phyloP scores from a whole-genome alignment of 2,329 filamentous ascomycete species.

The Dothidotthia symphoricarpi region DNA sequence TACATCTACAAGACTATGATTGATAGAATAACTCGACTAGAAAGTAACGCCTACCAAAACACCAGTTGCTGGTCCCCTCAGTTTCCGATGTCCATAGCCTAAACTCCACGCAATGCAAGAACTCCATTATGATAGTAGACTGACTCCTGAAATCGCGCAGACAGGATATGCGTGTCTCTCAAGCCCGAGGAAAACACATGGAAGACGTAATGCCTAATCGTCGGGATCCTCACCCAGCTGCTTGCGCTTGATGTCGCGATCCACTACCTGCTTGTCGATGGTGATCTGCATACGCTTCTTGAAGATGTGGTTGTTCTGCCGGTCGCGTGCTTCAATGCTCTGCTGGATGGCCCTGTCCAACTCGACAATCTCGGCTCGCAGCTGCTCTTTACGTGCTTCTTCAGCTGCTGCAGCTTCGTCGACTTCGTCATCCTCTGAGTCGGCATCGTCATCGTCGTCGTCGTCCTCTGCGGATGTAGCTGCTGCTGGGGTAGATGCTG shows the following conservation, averaged over 20 bases:
- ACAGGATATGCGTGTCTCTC: too few relatives aligned
- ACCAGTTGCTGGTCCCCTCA: too few relatives aligned
- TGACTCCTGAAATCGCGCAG: too few relatives aligned
- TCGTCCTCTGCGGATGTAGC: slow-evolving; percentile 43
- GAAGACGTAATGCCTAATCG: slow-evolving; percentile 7
- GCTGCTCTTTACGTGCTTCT: slow-evolving; percentile 47
- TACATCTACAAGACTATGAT: too few relatives aligned
- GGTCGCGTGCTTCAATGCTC: slow-evolving; percentile 45
- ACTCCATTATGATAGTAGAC: too few relatives aligned
- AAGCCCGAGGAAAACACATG: too few relatives aligned
- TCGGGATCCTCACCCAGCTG: slow-evolving; percentile 38
- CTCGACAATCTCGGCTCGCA: slow-evolving; percentile 56
- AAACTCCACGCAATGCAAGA: too few relatives aligned
- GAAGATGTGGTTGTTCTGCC: slow-evolving; percentile 50
- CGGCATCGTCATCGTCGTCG: slow-evolving; percentile 46
- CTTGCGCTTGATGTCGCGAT: slow-evolving; percentile 56
- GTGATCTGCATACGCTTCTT: slow-evolving; percentile 51
- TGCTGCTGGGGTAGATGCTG: slow-evolving; percentile 32
- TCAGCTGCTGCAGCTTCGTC: slow-evolving; percentile 50
- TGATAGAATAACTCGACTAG: too few relatives aligned
- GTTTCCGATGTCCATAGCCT: too few relatives aligned
- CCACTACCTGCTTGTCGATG: slow-evolving; percentile 47
- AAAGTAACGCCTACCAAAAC: too few relatives aligned
- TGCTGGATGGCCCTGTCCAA: slow-evolving; percentile 52
- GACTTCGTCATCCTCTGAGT: slow-evolving; percentile 48